Evolutionary conservation across 306 rosid genomes (phyloP), one percentile per base, ranked within the genome.

Genomic region (cucumber (Cucumis sativus)): DNA sequence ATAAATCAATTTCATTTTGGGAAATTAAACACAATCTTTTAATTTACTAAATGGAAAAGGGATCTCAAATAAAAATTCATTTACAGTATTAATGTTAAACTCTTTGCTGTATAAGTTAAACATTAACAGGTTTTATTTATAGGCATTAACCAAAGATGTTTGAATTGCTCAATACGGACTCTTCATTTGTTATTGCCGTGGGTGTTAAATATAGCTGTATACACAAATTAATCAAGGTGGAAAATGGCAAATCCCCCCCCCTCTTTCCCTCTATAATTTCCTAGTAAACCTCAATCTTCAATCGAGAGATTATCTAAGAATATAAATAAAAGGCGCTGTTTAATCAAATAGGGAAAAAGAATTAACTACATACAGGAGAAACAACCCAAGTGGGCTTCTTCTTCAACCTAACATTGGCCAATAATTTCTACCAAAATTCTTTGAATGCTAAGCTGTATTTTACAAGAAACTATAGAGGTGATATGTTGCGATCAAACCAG

Each of bases 401-500:
- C 79, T 81, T 76, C 66, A 79, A 80, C 85, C 87, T 82, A 85
- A 20, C 54, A 56, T 74, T 79, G 79, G 80, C 75, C 75, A 78
- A 58, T 61, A 45, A 79, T 62, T 76, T 75, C 70, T 81, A 77
- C 80, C 43, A 78, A 64, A 65, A 63, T 78, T 55, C 80, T 52
- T 61, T 28, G 39, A 43, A 41, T 69, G 65, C 80, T 78, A 80
- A 8, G 54, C 21, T 74, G 70, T 25, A 49, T 73, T 30, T 52
- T 73, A 54, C 79, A 6, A 78, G 63, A 72, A 77, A 66, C 90
- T 91, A 92, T 76, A 77, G 61, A 78, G 93, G 83, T 17, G 90
- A 80, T 30, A 92, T 75, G 23, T 86, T 88, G 84, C 81, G 81
- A 20, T 83, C 43, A 78, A 89, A 91, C 99, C 99, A 96, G n/a